phyloP scores from a whole-genome alignment of 2,329 filamentous ascomycete species.

The Cucurbitaria berberidis region DNA sequence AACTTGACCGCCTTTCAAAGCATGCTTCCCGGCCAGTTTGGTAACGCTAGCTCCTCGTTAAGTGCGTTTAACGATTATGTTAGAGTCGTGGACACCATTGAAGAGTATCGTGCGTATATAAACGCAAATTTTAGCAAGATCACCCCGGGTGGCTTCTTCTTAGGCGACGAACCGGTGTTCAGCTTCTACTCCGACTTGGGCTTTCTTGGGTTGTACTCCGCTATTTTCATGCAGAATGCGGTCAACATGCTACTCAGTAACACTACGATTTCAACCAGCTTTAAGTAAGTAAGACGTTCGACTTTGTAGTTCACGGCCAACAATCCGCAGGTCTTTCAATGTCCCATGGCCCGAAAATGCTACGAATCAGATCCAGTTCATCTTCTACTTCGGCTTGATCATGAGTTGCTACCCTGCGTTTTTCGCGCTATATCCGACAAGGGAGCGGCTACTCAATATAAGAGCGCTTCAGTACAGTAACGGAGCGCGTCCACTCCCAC shows the following conservation, averaged over 20 bases:
- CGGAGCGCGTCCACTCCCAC: constrained; percentile 75
- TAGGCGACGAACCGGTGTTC: constrained; percentile 67
- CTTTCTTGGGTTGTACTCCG: constrained; percentile 63
- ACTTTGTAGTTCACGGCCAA: neutral
- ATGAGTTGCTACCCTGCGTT: constrained; percentile 80
- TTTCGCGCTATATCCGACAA: constrained; percentile 82
- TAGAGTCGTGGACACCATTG: constrained; percentile 65
- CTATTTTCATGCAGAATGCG: constrained; percentile 87
- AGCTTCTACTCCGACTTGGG: constrained; percentile 71
- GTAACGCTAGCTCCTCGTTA: constrained; percentile 10
- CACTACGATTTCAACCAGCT: constrained; percentile 71
- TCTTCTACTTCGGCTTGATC: constrained; percentile 80
- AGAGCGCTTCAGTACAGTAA: constrained; percentile 86
- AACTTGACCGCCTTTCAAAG: constrained; percentile 16
- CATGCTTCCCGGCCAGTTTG: constrained; percentile 44
- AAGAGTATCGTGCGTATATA: constrained; percentile 71
- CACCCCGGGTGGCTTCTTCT: constrained; percentile 75
- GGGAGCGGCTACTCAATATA: constrained; percentile 76
- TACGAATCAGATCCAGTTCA: constrained; percentile 68
- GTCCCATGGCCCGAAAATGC: constrained; percentile 21
- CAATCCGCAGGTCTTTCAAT: constrained; percentile 16
- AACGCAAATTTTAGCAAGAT: constrained; percentile 66
- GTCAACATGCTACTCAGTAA: constrained; percentile 77
- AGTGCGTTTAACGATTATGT: constrained; percentile 31
- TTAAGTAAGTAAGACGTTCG: constrained; percentile 10